A percentile compares a stretch with the other conserved stretches of the same genome.
Conservation (phyloP, 306 rosid species). For the Castanospermum australe region DNA sequence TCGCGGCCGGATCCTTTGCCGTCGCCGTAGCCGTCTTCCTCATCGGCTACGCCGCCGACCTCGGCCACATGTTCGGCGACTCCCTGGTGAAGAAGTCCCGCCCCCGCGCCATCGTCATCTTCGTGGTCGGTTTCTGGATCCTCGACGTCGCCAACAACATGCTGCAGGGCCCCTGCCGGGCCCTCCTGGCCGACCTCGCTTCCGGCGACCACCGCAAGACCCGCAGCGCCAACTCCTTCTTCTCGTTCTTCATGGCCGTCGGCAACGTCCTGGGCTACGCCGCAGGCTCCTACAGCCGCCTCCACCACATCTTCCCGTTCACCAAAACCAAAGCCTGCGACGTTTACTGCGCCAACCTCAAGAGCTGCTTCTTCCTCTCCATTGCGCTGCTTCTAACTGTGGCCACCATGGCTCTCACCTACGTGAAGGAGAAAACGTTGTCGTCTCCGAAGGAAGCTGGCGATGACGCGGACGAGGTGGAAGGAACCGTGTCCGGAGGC, state of each 20-base stretch:
- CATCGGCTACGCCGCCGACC: conserved; percentile 71
- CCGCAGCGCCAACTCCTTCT: conserved; percentile 39
- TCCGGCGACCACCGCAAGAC: conserved; percentile 36
- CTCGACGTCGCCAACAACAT: conserved; percentile 70
- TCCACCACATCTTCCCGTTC: conserved; percentile 52
- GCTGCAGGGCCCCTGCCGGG: conserved; percentile 73
- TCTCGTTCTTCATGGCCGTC: conserved; percentile 74
- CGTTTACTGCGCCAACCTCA: conserved; percentile 68
- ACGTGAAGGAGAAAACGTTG: conserved; percentile 35
- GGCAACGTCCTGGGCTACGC: conserved; percentile 68
- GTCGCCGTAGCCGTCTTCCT: conserved; percentile 55
- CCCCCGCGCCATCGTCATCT: conserved; percentile 42
- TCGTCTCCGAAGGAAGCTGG: neutral
- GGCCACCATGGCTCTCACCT: conserved; percentile 9
- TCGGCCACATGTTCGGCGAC: conserved; percentile 55
- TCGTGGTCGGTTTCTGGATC: conserved; percentile 65
- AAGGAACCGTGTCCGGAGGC: neutral
- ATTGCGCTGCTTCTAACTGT: conserved; percentile 27
- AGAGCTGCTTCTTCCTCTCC: conserved; percentile 69
- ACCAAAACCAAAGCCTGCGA: conserved; percentile 58
- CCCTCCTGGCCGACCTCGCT: conserved; percentile 58
- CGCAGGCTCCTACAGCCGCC: conserved; percentile 45
- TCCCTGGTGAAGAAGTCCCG: neutral
- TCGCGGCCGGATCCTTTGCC: conserved; percentile 19
- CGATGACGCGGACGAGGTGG: neutral